Evolutionary conservation across 192 early-diverging fungal species (phyloP).

Genomic region (Podila epicladia): DNA sequence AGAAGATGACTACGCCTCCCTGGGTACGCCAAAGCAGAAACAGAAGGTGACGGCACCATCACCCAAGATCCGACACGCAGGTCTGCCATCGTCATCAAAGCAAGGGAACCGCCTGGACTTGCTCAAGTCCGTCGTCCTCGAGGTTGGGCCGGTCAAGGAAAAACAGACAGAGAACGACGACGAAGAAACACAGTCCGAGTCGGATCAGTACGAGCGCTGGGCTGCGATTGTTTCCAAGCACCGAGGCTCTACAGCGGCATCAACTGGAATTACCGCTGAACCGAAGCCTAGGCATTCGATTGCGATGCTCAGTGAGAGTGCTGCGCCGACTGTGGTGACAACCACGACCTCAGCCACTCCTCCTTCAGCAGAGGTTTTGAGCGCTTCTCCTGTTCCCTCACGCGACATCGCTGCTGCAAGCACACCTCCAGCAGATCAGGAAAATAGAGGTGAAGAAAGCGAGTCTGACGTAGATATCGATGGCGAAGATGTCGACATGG

Average conservation of each 20-base stretch:
- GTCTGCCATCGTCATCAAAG: background rate
- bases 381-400: background rate
- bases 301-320: too few species aligned
- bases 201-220: background rate
- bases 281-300: slow-evolving; percentile 3
- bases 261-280: too few species aligned
- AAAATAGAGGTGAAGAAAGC: background rate
- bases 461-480: slow-evolving; percentile 13
- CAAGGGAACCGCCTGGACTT: background rate
- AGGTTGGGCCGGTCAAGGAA: background rate
- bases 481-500: slow-evolving; percentile 3
- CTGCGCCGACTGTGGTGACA: background rate
- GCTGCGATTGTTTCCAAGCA: too few species aligned
- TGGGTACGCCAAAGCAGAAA: slow-evolving; percentile 24
- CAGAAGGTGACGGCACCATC: slow-evolving; percentile 5
- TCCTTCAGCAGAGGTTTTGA: background rate
- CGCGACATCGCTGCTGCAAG: background rate
- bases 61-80: slow-evolving; percentile 30
- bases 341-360: background rate
- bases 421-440: background rate
- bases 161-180: background rate
- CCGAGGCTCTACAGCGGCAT: too few species aligned
- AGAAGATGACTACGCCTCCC: slow-evolving; percentile 23
- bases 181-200: background rate
- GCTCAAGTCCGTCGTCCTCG: background rate